Conservation (phyloP, 225 moss, liverwort and hornwort species). For the Marchantia paleacea region DNA sequence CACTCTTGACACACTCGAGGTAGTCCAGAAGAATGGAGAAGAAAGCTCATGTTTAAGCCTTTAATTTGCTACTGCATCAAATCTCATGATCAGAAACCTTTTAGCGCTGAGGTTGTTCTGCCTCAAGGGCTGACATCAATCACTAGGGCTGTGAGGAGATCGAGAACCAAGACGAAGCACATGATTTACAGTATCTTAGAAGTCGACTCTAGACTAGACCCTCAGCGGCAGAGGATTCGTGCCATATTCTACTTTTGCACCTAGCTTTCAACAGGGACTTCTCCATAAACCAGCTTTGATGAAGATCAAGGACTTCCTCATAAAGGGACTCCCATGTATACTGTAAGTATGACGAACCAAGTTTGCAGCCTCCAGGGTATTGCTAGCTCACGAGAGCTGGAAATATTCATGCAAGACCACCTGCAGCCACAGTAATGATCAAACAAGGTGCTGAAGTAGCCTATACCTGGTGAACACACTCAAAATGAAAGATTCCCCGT, state of each 20-base stretch:
- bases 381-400: not conserved
- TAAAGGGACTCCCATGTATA: not conserved
- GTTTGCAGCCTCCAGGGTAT: not conserved
- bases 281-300: constrained; percentile 1
- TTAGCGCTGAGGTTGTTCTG: not conserved
- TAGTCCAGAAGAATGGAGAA: not conserved
- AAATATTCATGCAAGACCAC: not conserved
- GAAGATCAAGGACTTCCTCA: not conserved
- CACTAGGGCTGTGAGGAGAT: not conserved
- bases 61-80: not conserved
- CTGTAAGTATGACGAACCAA: not conserved
- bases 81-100: not conserved
- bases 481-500: too few species aligned
- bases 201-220: not conserved
- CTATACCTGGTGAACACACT: not conserved
- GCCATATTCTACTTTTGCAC: not conserved
- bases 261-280: not conserved
- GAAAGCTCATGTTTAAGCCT: not conserved
- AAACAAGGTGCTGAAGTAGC: not conserved
- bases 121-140: not conserved
- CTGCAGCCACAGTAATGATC: constrained; percentile 5
- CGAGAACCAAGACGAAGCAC: not conserved
- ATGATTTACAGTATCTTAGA: not conserved
- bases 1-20: not conserved
- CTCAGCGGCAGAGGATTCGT: not conserved